Evolutionary conservation across 495 filamentous ascomycete genomes (phyloP).

Genomic region (Hypoxylon lienhwacheense): DNA sequence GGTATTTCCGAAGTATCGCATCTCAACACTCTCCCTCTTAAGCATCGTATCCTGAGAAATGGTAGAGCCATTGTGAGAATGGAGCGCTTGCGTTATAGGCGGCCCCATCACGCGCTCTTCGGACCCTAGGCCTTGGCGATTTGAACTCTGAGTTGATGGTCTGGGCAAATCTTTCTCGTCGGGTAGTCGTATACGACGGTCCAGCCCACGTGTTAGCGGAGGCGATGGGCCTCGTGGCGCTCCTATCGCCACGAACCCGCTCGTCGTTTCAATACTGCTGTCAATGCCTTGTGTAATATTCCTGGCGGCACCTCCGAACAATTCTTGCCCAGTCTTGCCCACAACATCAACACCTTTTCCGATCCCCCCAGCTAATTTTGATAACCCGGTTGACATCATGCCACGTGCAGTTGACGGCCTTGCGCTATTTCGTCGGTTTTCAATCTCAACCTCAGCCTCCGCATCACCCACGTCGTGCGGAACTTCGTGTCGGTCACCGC

Average conservation of each 20-base stretch:
- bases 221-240: conserved; percentile 21
- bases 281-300: conserved; percentile 66
- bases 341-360: conserved; percentile 46
- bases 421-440: conserved; percentile 13
- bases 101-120: conserved; percentile 37
- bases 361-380: conserved; percentile 44
- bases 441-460: conserved; percentile 52
- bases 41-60: conserved; percentile 41
- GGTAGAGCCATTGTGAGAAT: conserved; percentile 42
- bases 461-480: conserved; percentile 71
- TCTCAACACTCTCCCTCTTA: conserved; percentile 37
- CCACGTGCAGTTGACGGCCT: conserved; percentile 32
- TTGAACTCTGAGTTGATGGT: conserved; percentile 37
- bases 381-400: conserved; percentile 38
- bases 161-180: conserved; percentile 32
- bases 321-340: conserved; percentile 42
- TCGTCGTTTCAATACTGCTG: conserved; percentile 55
- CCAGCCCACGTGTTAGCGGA: conserved; percentile 33
- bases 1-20: conserved; percentile 45
- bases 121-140: conserved; percentile 11
- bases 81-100: conserved; percentile 26
- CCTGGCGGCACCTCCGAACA: conserved; percentile 53
- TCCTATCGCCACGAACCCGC: conserved; percentile 54
- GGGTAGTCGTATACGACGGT: conserved; percentile 32
- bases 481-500: conserved; percentile 80